Percentiles rank a stretch among this genome's conserved stretches.
Evolutionary conservation across 2,329 filamentous ascomycete genomes (phyloP).

Genomic region (Seiridium cupressi): DNA sequence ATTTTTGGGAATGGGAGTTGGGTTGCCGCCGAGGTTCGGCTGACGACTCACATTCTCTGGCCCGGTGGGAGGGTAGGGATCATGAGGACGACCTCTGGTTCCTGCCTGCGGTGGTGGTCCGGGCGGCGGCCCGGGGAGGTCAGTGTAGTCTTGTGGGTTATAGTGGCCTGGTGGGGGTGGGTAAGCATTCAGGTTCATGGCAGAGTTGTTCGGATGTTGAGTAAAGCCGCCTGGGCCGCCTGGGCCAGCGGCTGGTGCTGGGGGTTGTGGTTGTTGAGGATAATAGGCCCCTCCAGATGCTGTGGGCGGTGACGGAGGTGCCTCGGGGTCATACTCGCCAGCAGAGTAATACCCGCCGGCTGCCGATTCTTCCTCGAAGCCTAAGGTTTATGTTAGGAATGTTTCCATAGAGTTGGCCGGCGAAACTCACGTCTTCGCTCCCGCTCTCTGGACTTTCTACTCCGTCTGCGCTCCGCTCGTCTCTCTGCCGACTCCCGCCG

Average conservation of each 20-base stretch:
- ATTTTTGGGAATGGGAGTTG: constrained; percentile 15
- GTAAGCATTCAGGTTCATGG: constrained; percentile 24
- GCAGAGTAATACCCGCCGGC: constrained; percentile 19
- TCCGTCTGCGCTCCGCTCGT: constrained; percentile 22
- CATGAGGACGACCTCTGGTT: constrained; percentile 7
- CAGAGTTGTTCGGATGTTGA: constrained; percentile 26
- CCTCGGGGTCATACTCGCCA: constrained; percentile 17
- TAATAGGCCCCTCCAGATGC: constrained; percentile 27
- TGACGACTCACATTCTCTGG: constrained; percentile 33
- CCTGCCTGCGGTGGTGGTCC: constrained; percentile 18
- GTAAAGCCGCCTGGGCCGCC: constrained; percentile 21
- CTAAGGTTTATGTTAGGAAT: constrained; percentile 12
- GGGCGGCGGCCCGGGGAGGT: constrained; percentile 23
- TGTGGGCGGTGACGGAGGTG: constrained; percentile 25
- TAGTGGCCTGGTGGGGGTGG: constrained; percentile 16
- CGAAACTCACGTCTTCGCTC: constrained; percentile 27
- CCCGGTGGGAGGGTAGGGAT: constrained; percentile 15
- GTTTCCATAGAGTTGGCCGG: not conserved
- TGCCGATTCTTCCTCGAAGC: constrained; percentile 27
- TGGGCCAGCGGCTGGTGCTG: constrained; percentile 9
- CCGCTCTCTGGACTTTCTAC: constrained; percentile 33
- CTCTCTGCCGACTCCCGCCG: constrained; percentile 23
- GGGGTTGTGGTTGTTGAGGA: constrained; percentile 14
- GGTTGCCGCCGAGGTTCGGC: constrained; percentile 21
- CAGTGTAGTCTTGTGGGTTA: constrained; percentile 25